phyloP scores from a whole-genome alignment of 306 rosid species.

The Carpinus fangiana region DNA sequence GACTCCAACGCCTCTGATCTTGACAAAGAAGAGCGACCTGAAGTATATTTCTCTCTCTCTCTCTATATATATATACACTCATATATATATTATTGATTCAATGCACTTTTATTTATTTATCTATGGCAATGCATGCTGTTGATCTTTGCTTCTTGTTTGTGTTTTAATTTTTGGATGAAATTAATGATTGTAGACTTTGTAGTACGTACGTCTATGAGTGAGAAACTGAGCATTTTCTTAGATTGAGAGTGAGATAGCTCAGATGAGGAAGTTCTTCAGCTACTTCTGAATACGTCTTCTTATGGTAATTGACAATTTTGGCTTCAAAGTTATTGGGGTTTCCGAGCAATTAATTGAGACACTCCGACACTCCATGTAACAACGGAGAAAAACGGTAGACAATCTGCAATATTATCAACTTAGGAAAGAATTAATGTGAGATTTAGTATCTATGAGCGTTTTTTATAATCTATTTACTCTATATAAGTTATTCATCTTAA shows the following conservation, averaged over 20 bases:
- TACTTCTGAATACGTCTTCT: not conserved
- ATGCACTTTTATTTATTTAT: not conserved
- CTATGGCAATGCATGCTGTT: not conserved
- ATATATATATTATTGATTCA: not conserved
- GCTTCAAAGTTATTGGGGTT: not conserved
- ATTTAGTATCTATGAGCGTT: too few relatives aligned
- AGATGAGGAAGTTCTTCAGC: not conserved
- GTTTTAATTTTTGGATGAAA: not conserved
- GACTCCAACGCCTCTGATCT: constrained; percentile 93
- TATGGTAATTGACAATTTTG: not conserved
- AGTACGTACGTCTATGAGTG: not conserved
- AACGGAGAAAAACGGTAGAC: too few relatives aligned
- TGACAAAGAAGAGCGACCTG: constrained; percentile 94
- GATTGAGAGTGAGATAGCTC: not conserved
- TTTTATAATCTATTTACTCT: too few relatives aligned
- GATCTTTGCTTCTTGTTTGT: not conserved
- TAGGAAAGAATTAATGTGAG: too few relatives aligned
- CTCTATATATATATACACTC: too few relatives aligned
- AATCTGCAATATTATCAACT: too few relatives aligned
- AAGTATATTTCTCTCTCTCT: constrained; percentile 37
- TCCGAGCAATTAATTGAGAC: not conserved
- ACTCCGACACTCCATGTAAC: too few relatives aligned
- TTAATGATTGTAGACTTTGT: not conserved
- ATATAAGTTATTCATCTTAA: too few relatives aligned
- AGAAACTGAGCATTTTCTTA: too few relatives aligned